Conservation (phyloP, 208 protist genomes). For the Lotmaria passim region DNA sequence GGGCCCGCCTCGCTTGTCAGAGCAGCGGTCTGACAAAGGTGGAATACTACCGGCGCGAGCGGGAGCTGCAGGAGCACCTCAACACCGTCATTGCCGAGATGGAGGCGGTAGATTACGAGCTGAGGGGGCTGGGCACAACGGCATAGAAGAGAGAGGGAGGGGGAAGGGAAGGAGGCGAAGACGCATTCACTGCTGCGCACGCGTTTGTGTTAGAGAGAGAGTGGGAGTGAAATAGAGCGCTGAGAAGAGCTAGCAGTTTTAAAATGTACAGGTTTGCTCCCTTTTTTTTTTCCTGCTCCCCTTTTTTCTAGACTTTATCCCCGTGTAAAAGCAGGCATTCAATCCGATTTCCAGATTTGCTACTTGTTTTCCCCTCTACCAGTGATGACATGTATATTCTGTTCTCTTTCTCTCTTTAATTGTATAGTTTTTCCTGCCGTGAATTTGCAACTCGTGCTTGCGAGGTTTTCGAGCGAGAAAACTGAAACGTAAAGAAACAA, state of each 20-base stretch:
- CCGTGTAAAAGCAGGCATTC: no score
- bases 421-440: no score
- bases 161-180: not conserved
- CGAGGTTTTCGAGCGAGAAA: no score
- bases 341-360: no score
- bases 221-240: not conserved
- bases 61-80: constrained; percentile 55
- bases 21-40: constrained; percentile 29
- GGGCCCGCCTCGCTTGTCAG: constrained; percentile 4
- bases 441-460: no score
- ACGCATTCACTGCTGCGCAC: not conserved
- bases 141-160: constrained; percentile 11
- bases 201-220: not conserved
- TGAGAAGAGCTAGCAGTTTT: not conserved
- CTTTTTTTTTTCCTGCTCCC: constrained; percentile 17
- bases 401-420: no score
- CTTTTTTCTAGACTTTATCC: not conserved
- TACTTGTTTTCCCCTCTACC: not conserved
- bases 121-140: constrained; percentile 23
- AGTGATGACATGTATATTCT: not conserved
- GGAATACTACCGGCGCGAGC: constrained; percentile 55
- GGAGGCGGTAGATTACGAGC: constrained; percentile 69
- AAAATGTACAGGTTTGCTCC: constrained; percentile 15
- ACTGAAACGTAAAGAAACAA: no score
- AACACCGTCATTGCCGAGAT: constrained; percentile 64